A percentile compares a stretch with the other conserved stretches of the same genome.
Evolutionary conservation across 345 rosid genomes (phyloP).

Genomic region (Psidium friedrichsthalianum): DNA sequence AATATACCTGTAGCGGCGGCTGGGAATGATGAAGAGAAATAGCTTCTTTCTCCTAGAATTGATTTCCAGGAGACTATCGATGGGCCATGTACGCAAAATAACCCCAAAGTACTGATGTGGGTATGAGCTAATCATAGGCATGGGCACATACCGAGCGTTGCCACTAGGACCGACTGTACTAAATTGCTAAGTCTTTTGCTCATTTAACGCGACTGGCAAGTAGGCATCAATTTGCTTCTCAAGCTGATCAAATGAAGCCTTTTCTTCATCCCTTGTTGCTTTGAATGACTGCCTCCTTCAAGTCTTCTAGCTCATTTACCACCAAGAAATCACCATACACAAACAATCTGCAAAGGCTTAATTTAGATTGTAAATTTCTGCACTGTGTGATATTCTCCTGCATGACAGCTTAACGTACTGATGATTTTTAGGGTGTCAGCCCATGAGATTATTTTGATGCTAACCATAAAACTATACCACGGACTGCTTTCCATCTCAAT

Average conservation of each 20-base stretch:
- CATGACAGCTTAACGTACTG: neutral
- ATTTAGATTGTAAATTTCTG: neutral
- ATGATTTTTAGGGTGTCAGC: neutral
- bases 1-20: constrained; percentile 55
- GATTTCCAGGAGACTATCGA: constrained; percentile 86
- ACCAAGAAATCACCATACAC: constrained; percentile 13
- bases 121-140: constrained; percentile 65
- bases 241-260: constrained; percentile 45
- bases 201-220: constrained; percentile 79
- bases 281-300: constrained; percentile 62
- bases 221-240: constrained; percentile 71
- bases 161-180: constrained; percentile 65
- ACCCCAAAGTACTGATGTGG: constrained; percentile 82
- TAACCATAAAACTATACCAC: constrained; percentile 26
- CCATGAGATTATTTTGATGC: neutral
- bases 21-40: constrained; percentile 48
- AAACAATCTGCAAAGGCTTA: neutral
- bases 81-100: constrained; percentile 90
- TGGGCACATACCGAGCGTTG: constrained; percentile 46
- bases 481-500: constrained; percentile 45
- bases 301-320: constrained; percentile 48
- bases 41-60: constrained; percentile 72
- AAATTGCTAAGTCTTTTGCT: constrained; percentile 79
- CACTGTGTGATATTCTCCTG: neutral
- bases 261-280: constrained; percentile 16